These are phyloP conservation scores for Paraleonurus japonicus DNA, from an alignment of 257 asterid genomes.

Conservation along the genomic window DNA sequence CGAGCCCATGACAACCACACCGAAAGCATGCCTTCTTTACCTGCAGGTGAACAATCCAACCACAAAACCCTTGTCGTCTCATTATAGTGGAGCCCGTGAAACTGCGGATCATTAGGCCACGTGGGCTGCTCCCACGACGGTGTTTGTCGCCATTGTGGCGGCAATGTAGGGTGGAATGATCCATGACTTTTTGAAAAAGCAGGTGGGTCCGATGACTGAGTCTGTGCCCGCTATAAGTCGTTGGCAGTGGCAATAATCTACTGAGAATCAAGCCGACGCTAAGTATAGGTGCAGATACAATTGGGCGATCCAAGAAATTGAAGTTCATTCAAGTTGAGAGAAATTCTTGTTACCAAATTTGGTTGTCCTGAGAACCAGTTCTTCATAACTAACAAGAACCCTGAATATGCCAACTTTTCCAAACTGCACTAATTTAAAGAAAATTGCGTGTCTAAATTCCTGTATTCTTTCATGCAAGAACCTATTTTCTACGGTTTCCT, in stretches of 20 bases:
- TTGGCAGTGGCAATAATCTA: constrained; percentile 60
- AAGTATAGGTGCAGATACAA: constrained; percentile 70
- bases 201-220: constrained; percentile 72
- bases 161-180: constrained; percentile 77
- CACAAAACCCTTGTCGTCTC: constrained; percentile 54
- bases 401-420: no score
- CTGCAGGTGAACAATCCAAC: constrained; percentile 81
- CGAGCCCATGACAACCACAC: constrained; percentile 87
- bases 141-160: constrained; percentile 59
- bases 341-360: constrained; percentile 39
- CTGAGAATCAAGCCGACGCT: constrained; percentile 52
- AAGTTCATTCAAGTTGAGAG: constrained; percentile 74
- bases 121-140: constrained; percentile 60
- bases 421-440: no score
- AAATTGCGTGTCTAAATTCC: no score
- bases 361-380: constrained; percentile 45
- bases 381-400: no score
- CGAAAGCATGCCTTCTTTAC: constrained; percentile 85
- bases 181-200: constrained; percentile 66
- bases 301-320: constrained; percentile 73
- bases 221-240: constrained; percentile 67
- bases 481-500: no score
- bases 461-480: not conserved
- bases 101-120: constrained; percentile 74
- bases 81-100: constrained; percentile 53